Conservation (phyloP, 1,139 yeast species). For the Candida sp. region DNA sequence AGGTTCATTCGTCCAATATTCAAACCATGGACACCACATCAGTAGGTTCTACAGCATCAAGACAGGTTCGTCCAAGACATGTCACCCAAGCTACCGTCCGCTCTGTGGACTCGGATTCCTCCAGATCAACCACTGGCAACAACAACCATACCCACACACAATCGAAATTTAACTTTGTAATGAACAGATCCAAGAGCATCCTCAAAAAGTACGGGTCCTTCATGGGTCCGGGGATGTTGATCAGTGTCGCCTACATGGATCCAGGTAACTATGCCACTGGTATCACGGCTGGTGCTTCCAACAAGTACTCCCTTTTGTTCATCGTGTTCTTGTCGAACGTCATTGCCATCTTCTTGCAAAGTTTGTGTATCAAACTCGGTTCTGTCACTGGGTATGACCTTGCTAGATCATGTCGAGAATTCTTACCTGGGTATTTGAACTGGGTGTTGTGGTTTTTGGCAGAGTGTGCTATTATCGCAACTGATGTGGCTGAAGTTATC, state of each 20-base stretch:
- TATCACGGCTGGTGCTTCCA: constrained; percentile 76
- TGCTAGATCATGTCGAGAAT: constrained; percentile 68
- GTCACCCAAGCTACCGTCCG: not conserved
- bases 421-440: constrained; percentile 66
- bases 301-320: constrained; percentile 65
- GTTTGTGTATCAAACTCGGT: constrained; percentile 74
- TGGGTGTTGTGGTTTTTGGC: constrained; percentile 65
- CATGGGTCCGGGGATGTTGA: constrained; percentile 81
- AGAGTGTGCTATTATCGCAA: constrained; percentile 81
- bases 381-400: constrained; percentile 82
- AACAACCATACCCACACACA: not conserved
- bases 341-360: constrained; percentile 76
- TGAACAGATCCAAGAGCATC: constrained; percentile 10
- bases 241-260: constrained; percentile 81
- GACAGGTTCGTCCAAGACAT: constrained; percentile 1
- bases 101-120: not conserved
- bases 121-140: not conserved
- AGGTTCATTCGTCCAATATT: no score
- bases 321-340: constrained; percentile 69
- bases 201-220: constrained; percentile 56
- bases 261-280: constrained; percentile 90
- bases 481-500: constrained; percentile 87
- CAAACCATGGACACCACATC: not conserved
- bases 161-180: constrained; percentile 6
- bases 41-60: not conserved